Percentiles rank a stretch among this genome's conserved stretches.
Conservation (phyloP, 2,329 filamentous ascomycete genomes). For the Penicillium concentricum region DNA sequence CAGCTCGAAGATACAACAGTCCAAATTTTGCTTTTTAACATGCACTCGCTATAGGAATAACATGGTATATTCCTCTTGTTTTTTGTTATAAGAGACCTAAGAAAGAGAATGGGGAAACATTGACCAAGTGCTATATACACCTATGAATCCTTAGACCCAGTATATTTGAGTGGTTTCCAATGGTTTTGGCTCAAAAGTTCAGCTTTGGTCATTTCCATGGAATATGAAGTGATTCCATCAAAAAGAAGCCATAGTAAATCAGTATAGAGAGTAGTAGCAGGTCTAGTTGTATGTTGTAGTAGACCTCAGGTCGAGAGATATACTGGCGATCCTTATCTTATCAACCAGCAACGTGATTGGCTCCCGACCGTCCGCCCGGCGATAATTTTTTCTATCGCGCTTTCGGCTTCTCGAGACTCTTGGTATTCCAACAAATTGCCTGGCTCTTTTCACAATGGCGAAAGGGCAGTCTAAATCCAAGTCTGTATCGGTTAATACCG, state of each 20-base stretch:
- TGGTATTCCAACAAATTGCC: background rate
- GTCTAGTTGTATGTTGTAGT: background rate
- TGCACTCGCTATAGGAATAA: background rate
- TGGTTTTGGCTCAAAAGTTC: background rate
- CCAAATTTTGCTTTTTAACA: too few species aligned
- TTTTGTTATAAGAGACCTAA: background rate
- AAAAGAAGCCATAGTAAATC: background rate
- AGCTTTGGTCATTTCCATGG: background rate
- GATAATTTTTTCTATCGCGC: conserved; percentile 25
- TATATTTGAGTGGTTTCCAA: background rate
- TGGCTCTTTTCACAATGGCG: conserved; percentile 14
- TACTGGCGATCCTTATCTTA: conserved; percentile 6
- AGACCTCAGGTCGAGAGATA: background rate
- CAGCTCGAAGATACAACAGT: background rate
- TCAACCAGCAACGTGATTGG: background rate
- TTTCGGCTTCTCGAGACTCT: background rate
- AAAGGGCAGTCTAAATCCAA: conserved; percentile 11
- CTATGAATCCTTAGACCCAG: background rate
- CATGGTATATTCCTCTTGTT: background rate
- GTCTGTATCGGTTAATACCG: background rate
- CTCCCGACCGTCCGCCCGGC: conserved; percentile 9
- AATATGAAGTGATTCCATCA: background rate
- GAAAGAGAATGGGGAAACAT: background rate
- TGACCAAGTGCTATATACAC: background rate
- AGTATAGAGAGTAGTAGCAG: background rate